phyloP scores from a whole-genome alignment of 2,329 filamentous ascomycete genomes.

The Decorospora gaudefroyi region DNA sequence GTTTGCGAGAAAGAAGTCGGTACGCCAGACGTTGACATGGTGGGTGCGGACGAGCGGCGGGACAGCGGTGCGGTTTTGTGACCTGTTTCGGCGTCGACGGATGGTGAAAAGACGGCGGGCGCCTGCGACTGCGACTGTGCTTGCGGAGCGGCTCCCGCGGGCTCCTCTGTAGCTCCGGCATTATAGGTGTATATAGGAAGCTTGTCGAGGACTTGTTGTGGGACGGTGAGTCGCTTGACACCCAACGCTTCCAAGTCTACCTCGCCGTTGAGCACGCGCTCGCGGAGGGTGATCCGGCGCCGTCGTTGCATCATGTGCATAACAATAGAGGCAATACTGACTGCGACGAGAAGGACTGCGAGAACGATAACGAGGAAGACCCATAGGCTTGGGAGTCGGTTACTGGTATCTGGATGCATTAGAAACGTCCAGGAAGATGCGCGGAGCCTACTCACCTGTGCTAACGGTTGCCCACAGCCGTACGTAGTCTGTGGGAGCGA shows the following conservation, averaged over 20 bases:
- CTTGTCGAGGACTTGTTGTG: conserved; percentile 68
- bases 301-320: conserved; percentile 80
- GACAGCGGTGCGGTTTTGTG: conserved; percentile 17
- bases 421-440: conserved; percentile 6
- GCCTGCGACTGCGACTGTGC: conserved; percentile 15
- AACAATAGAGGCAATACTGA: conserved; percentile 66
- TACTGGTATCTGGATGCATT: conserved; percentile 51
- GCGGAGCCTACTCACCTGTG: conserved; percentile 43
- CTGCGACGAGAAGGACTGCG: conserved; percentile 69
- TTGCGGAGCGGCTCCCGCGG: conserved; percentile 27
- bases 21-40: conserved; percentile 10
- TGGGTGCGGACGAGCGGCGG: conserved; percentile 28
- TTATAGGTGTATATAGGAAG: conserved; percentile 81
- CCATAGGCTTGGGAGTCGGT: conserved; percentile 75
- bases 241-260: conserved; percentile 85
- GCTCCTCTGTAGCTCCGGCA: conserved; percentile 8
- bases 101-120: conserved; percentile 14
- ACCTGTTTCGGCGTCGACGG: conserved; percentile 23
- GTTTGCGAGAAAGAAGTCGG: conserved; percentile 66
- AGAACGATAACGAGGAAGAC: conserved; percentile 72
- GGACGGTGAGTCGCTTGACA: conserved; percentile 80
- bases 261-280: conserved; percentile 75
- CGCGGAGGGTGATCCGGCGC: conserved; percentile 68
- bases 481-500: conserved; percentile 51
- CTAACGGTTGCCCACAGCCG: conserved; percentile 58